Conservation (phyloP, 148 eudicot species). For the Arctostaphylos glauca region DNA sequence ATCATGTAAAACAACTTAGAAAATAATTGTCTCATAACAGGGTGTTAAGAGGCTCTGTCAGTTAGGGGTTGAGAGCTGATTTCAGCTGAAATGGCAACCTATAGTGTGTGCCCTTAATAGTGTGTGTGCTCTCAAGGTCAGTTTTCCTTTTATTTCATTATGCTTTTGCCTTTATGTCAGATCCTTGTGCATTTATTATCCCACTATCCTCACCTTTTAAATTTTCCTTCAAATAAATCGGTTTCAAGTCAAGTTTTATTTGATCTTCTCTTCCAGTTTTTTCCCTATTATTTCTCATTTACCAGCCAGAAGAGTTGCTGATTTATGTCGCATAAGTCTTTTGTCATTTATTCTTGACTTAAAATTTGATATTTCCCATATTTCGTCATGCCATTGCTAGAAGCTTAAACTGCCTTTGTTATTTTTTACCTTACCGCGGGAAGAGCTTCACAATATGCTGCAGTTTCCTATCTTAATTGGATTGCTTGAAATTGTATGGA, state of each 20-base stretch:
- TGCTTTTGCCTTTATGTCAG: conserved; percentile 39
- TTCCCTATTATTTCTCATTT: conserved; percentile 10
- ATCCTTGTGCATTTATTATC: conserved; percentile 36
- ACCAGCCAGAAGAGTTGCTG: neutral
- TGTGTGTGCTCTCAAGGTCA: conserved; percentile 85
- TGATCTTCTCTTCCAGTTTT: conserved; percentile 3
- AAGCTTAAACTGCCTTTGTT: neutral
- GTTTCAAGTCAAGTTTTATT: conserved; percentile 26
- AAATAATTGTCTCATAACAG: conserved; percentile 88
- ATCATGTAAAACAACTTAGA: conserved; percentile 40
- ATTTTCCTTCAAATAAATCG: conserved; percentile 29
- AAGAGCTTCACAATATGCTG: neutral
- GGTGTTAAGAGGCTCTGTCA: conserved; percentile 79
- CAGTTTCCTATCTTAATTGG: neutral
- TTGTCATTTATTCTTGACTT: conserved; percentile 8
- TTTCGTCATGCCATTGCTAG: neutral
- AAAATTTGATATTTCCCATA: neutral
- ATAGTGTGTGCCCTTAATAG: conserved; percentile 62
- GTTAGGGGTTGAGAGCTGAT: conserved; percentile 80
- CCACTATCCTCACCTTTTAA: conserved; percentile 27
- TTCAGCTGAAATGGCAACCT: conserved; percentile 76
- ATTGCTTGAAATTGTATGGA: neutral
- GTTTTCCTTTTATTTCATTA: conserved; percentile 45
- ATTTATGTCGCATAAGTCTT: neutral
- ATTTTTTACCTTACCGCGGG: neutral